A percentile compares a stretch with the other conserved stretches of the same genome.
Conservation (phyloP, 2,329 filamentous ascomycete species). For the Epichloe sp. region DNA sequence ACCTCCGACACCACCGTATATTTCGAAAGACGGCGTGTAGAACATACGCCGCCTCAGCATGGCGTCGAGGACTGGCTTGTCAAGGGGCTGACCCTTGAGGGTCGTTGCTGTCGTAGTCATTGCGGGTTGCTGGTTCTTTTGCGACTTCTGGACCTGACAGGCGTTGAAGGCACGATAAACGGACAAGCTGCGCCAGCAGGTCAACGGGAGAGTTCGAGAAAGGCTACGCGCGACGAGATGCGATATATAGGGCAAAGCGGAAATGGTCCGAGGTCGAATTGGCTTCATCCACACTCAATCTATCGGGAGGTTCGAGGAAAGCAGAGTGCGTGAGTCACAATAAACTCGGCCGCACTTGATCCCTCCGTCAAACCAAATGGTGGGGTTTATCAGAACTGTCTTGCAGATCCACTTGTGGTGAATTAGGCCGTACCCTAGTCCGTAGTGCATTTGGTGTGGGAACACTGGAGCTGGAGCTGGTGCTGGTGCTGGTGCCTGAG, state of each 20-base stretch:
- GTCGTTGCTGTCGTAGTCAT: slow-evolving; percentile 53
- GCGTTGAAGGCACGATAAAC: slow-evolving; percentile 17
- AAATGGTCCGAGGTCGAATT: slow-evolving; percentile 10
- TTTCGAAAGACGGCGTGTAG: slow-evolving; percentile 91
- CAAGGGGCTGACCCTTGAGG: slow-evolving; percentile 79
- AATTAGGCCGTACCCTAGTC: background rate
- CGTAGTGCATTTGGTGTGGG: no score
- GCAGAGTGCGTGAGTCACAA: slow-evolving; percentile 16
- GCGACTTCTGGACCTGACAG: slow-evolving; percentile 15
- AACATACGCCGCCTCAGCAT: slow-evolving; percentile 82
- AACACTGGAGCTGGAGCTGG: no score
- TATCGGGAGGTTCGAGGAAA: slow-evolving; percentile 7
- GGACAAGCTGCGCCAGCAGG: slow-evolving; percentile 16
- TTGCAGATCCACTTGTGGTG: slow-evolving; percentile 1
- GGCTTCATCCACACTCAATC: slow-evolving; percentile 17
- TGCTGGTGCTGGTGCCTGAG: no score
- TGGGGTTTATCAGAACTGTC: slow-evolving; percentile 9
- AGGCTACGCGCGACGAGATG: slow-evolving; percentile 4
- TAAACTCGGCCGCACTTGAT: slow-evolving; percentile 12
- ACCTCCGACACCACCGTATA: slow-evolving; percentile 79
- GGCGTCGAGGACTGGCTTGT: slow-evolving; percentile 68
- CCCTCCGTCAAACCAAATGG: slow-evolving; percentile 8
- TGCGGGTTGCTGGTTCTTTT: slow-evolving; percentile 11
- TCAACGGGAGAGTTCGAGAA: slow-evolving; percentile 9
- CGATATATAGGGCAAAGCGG: slow-evolving; percentile 4